These are phyloP conservation scores for Tetradesmus lagerheimii DNA, from an alignment of 139 green algal genomes.

Conservation along the genomic window DNA sequence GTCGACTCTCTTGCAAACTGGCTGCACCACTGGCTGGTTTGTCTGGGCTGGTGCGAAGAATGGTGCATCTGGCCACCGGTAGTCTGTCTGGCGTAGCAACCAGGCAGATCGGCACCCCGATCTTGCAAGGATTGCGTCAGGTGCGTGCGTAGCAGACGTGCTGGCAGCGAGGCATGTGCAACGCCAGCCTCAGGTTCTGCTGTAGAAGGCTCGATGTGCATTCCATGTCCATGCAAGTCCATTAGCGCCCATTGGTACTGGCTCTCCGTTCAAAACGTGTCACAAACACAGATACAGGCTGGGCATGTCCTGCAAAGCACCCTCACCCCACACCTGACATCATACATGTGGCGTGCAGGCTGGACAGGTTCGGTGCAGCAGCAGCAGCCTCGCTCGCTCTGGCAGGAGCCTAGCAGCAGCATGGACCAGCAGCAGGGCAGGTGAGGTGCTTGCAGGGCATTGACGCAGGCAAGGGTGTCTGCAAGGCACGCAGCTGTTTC, in stretches of 20 bases:
- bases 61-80: background rate
- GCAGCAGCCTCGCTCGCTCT: slow-evolving; percentile 16
- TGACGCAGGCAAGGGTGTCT: background rate
- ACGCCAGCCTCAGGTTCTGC: background rate
- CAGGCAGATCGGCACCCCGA: background rate
- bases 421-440: background rate
- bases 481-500: too few species aligned
- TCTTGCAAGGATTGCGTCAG: background rate
- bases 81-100: background rate
- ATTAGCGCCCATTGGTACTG: background rate
- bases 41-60: background rate
- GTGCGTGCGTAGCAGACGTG: background rate
- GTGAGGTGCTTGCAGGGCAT: background rate
- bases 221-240: background rate
- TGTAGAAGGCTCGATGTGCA: background rate
- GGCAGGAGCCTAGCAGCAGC: slow-evolving; percentile 7
- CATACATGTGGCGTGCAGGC: slow-evolving; percentile 28
- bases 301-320: background rate
- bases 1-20: background rate
- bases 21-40: background rate
- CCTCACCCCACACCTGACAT: background rate
- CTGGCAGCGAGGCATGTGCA: background rate
- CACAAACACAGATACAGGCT: background rate
- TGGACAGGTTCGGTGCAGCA: slow-evolving; percentile 9
- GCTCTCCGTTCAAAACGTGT: background rate